Percentiles rank a stretch among this genome's conserved stretches.
Evolutionary conservation across 768 basidiomycete genomes (phyloP).

Genomic region (Tylopilus sp.): DNA sequence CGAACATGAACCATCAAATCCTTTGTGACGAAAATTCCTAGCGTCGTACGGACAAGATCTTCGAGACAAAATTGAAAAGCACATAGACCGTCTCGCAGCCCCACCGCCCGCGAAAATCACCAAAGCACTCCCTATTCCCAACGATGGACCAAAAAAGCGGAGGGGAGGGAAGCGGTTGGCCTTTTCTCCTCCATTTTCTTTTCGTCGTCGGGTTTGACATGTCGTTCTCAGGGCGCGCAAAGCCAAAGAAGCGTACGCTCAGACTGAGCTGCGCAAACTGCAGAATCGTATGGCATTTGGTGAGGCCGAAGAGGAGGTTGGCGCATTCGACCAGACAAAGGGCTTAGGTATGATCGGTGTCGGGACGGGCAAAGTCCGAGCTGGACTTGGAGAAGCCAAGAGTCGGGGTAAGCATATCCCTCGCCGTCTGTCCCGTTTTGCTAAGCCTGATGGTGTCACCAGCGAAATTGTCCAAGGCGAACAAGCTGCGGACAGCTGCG

Average conservation of each 20-base stretch:
- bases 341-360: conserved; percentile 96
- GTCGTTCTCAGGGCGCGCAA: conserved; percentile 71
- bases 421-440: not conserved
- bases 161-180: conserved; percentile 89
- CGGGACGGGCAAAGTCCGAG: conserved; percentile 84
- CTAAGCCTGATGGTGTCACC: conserved; percentile 8
- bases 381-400: conserved; percentile 82
- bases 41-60: conserved; percentile 79
- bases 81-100: conserved; percentile 86
- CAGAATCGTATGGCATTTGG: conserved; percentile 98
- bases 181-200: not conserved
- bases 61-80: conserved; percentile 87
- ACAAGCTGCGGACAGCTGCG: conserved; percentile 85
- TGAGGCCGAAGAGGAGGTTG: conserved; percentile 92
- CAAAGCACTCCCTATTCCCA: conserved; percentile 91
- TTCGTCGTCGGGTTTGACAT: not conserved
- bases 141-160: conserved; percentile 93
- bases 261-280: conserved; percentile 93
- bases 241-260: conserved; percentile 97
- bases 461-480: conserved; percentile 96
- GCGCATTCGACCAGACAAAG: conserved; percentile 96
- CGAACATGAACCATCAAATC: not conserved
- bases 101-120: conserved; percentile 92
- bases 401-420: conserved; percentile 67
- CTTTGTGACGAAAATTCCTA: conserved; percentile 23